Evolutionary conservation across 768 basidiomycete species (phyloP).

Genomic region (Hericium alpestre): DNA sequence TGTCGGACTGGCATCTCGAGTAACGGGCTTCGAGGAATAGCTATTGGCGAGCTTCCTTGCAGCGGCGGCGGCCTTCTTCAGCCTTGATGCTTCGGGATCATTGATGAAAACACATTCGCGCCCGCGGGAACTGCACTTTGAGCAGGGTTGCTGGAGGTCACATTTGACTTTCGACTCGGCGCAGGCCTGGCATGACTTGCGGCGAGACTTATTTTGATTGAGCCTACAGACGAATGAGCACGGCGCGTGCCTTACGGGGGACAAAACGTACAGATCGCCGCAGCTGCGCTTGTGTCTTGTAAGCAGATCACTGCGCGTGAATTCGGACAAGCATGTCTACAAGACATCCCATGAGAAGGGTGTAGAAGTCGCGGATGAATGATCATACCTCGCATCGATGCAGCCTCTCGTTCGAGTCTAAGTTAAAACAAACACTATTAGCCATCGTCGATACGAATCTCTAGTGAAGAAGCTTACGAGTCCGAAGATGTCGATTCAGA

Average conservation of each 20-base stretch:
- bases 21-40: background rate
- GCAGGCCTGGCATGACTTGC: constrained; percentile 57
- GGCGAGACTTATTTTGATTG: constrained; percentile 41
- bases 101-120: constrained; percentile 43
- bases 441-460: background rate
- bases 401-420: constrained; percentile 56
- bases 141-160: constrained; percentile 50
- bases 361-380: background rate
- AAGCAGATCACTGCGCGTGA: constrained; percentile 56
- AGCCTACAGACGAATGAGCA: constrained; percentile 4
- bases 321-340: constrained; percentile 54
- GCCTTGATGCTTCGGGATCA: constrained; percentile 12
- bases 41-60: constrained; percentile 9
- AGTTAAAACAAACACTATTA: constrained; percentile 14
- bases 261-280: constrained; percentile 41
- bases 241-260: background rate
- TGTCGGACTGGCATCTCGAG: background rate
- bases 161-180: constrained; percentile 63
- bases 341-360: background rate
- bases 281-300: constrained; percentile 59
- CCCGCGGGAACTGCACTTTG: constrained; percentile 49
- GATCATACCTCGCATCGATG: constrained; percentile 46
- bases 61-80: constrained; percentile 12
- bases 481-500: constrained; percentile 54
- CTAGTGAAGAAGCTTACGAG: constrained; percentile 28